Percentiles rank a stretch among this genome's conserved stretches.
phyloP scores from a whole-genome alignment of 306 rosid genomes.

The Lotus japonicus region DNA sequence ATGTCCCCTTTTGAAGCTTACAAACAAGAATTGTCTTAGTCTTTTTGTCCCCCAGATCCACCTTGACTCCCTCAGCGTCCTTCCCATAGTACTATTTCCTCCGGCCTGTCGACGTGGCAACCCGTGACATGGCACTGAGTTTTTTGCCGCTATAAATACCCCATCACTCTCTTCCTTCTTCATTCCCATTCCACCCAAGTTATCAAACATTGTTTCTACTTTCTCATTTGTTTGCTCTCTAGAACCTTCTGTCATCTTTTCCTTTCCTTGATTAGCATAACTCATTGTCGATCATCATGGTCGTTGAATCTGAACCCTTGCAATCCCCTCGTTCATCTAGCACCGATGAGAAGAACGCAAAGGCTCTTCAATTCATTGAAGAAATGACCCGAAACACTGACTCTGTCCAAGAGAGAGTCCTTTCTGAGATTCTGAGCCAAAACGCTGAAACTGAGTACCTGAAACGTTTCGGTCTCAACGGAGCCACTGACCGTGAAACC shows the following conservation, averaged over 20 bases:
- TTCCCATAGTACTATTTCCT: conserved; percentile 20
- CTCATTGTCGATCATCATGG: conserved; percentile 53
- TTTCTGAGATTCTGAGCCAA: conserved; percentile 50
- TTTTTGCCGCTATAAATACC: conserved; percentile 29
- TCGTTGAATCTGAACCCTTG: conserved; percentile 30
- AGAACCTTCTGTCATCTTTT: too few species aligned
- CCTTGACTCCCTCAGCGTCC: conserved; percentile 20
- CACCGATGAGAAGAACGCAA: conserved; percentile 40
- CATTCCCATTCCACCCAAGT: not conserved
- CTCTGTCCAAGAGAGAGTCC: conserved; percentile 36
- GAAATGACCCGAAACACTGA: conserved; percentile 59
- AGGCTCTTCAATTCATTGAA: conserved; percentile 60
- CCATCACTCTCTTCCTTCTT: not conserved
- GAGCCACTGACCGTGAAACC: conserved; percentile 57
- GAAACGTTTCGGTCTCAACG: conserved; percentile 42
- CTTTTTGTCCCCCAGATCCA: conserved; percentile 11
- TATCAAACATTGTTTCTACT: too few species aligned
- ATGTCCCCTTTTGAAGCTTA: conserved; percentile 21
- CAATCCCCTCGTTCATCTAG: conserved; percentile 28
- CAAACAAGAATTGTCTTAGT: not conserved
- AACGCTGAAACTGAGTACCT: conserved; percentile 74
- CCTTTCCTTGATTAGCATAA: not conserved
- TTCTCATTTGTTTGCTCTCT: too few species aligned
- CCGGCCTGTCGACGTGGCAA: conserved; percentile 20
- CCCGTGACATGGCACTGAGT: conserved; percentile 1